These are phyloP conservation scores for Odontarrhena argentea DNA, from an alignment of 345 rosid genomes.

Conservation along the genomic window DNA sequence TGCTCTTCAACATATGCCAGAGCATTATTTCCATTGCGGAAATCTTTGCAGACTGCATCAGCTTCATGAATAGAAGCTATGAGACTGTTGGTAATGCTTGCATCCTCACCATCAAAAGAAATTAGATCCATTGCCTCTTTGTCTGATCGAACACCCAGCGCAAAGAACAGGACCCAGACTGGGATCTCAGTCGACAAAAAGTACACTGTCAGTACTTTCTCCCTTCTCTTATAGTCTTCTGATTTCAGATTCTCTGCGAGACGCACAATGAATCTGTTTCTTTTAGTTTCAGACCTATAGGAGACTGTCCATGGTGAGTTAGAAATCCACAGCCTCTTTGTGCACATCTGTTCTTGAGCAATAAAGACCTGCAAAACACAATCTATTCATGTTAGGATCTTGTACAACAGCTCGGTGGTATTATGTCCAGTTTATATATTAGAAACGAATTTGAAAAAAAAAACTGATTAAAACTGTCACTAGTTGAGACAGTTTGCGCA, in stretches of 20 bases:
- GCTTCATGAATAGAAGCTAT: conserved; percentile 71
- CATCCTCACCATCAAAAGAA: conserved; percentile 55
- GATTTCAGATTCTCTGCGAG: conserved; percentile 49
- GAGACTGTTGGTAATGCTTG: conserved; percentile 56
- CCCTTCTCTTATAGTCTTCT: conserved; percentile 60
- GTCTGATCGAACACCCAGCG: conserved; percentile 80
- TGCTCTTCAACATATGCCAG: conserved; percentile 43
- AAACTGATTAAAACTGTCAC: not conserved
- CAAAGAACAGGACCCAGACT: conserved; percentile 79
- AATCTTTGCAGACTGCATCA: conserved; percentile 56
- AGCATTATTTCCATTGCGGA: conserved; percentile 56
- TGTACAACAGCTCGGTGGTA: conserved; percentile 1
- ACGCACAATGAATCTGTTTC: conserved; percentile 62
- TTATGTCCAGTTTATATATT: not conserved
- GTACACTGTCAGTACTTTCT: conserved; percentile 67
- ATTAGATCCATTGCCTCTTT: conserved; percentile 66
- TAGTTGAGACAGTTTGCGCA: conserved; percentile 4
- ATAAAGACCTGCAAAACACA: conserved; percentile 64
- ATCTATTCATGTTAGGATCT: conserved; percentile 24
- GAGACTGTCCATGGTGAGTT: conserved; percentile 69
- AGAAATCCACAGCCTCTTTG: conserved; percentile 80
- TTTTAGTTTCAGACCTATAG: conserved; percentile 64
- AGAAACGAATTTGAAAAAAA: not conserved
- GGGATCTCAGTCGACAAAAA: conserved; percentile 81
- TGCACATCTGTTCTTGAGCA: conserved; percentile 84